Evolutionary conservation across 805 yeast species (phyloP), one percentile per base, ranked within the genome.

Genomic region (Lipomyces mesembrius): DNA sequence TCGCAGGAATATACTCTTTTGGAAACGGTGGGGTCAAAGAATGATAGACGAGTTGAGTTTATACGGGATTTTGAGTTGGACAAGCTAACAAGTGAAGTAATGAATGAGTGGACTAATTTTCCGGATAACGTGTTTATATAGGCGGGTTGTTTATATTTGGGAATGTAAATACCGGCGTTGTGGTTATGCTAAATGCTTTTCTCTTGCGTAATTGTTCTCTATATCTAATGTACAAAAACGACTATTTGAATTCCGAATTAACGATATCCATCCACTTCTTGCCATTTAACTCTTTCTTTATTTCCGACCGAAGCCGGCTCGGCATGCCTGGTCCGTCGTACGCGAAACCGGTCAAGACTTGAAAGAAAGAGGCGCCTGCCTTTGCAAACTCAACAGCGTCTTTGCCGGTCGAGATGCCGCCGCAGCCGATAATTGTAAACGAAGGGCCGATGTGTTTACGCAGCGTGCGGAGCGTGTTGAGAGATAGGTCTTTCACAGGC

Each of bases 301-400:
- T 79, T 73, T 87, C 91, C 67, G 83, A 83, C 68, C 87, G 86
- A 68, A 89, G 81, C 73, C 83, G 82, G 61, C 84, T 80, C 9
- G 88, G 90, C 62, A 91, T 80, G 2, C 96, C 97, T 0, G 98
- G 97, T 0, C 98, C 98, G 75, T 87, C 87, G 81, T 91, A 94
- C 0, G 96, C 97, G 77, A 91, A 91, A 1, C 96, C 87, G 2
- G 98, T 93, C 80, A 92, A 92, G 63, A 92, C 77, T 78, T 94
- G 90, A 59, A 94, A 87, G 76, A 88, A 90, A n/a, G 89, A 84
- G 14, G 98, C 98, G 65, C 98, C 98, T 0, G 97, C 97, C 74
- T 86, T 87, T 43, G 95, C 97, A 78, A 88, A 94, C 72, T 93
- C 98, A 59, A 93, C 80, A 0, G 93, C 98, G 76, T 94, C 98